Base-by-base conservation (phyloP, 192 early-diverging fungal genomes). In the Mortierella hygrophila region DNA sequence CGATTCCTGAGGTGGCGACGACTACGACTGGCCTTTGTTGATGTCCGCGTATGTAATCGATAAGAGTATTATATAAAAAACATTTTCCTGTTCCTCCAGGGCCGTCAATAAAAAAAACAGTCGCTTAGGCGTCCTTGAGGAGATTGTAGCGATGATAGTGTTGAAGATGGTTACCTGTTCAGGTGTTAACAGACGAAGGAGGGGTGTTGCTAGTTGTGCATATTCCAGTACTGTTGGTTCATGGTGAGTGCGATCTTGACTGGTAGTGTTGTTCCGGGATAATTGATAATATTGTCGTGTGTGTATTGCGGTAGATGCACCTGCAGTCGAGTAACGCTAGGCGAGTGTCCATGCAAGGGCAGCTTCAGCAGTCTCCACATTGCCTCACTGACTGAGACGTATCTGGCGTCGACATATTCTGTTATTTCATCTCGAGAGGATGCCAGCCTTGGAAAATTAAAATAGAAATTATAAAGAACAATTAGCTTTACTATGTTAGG, bases 1-100 rank as follows among this genome's bases (percentile, higher is more conserved):
- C 81, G 47, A 82, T 86, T 15, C 83, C 80, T 18, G 76, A 88
- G 16, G 78, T 65, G 1, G 89, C 87, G 32, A 79, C 74, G 29
- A 76, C 79, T 57, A 88, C 26, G 3, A 81, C 80, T 57, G 76
- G 40, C 16, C 68, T 21, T 38, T 38, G 1, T 16, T 38, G 46
- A 4, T 23, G 13, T 23, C 35, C 42, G 20, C 9, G 3, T 38
- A 81, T 23, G n/a, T 76, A 29, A 1, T 70, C 52, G 26, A 89
- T 72, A 10, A 85, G 15, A 13, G 71, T 71, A 46, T 72, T 82
- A 52, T 82, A 84, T 4, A 89, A 68, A 78, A 80, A 79, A 42
- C 32, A 75, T 57, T 80, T 89, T 68, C 77, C 81, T 38, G 52
- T 75, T 32, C 49, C 85, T 21, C 60, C 82, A 32, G 72, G 85